These are phyloP conservation scores for Hibiscus tridactylites DNA, from an alignment of 345 rosid species.

Conservation along the genomic window DNA sequence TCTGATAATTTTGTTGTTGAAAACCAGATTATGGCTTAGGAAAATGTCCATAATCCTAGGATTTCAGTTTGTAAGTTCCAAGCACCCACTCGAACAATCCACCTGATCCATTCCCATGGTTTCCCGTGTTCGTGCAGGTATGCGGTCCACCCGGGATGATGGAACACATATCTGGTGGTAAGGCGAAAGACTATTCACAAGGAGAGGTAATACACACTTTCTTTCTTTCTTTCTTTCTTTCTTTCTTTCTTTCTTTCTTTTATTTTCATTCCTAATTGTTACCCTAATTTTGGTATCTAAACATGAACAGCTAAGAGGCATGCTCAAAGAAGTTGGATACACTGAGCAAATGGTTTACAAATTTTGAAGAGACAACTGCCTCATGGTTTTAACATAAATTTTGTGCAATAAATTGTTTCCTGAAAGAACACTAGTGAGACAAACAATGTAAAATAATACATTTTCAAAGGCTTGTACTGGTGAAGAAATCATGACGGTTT, in stretches of 20 bases:
- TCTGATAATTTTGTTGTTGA: neutral
- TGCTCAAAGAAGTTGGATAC: slow-evolving; percentile 83
- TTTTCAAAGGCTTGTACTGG: neutral
- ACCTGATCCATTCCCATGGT: neutral
- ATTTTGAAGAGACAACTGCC: neutral
- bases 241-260: too few species aligned
- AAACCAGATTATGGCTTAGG: neutral
- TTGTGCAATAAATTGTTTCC: slow-evolving; percentile 15
- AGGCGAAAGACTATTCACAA: slow-evolving; percentile 80
- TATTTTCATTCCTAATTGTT: neutral
- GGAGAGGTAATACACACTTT: slow-evolving; percentile 60
- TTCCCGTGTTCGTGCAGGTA: slow-evolving; percentile 36
- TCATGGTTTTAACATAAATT: neutral
- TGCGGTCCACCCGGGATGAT: slow-evolving; percentile 98
- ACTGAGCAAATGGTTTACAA: slow-evolving; percentile 90
- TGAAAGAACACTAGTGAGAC: neutral
- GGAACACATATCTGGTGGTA: slow-evolving; percentile 82
- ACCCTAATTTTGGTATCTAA: neutral
- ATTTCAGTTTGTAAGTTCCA: neutral
- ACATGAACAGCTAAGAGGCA: slow-evolving; percentile 50
- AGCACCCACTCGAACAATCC: neutral
- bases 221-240: too few species aligned
- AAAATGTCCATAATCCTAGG: neutral
- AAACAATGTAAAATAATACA: neutral
- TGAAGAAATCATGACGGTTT: neutral